Evolutionary conservation across 306 rosid genomes (phyloP).

Genomic region (Sesbania bispinosa): DNA sequence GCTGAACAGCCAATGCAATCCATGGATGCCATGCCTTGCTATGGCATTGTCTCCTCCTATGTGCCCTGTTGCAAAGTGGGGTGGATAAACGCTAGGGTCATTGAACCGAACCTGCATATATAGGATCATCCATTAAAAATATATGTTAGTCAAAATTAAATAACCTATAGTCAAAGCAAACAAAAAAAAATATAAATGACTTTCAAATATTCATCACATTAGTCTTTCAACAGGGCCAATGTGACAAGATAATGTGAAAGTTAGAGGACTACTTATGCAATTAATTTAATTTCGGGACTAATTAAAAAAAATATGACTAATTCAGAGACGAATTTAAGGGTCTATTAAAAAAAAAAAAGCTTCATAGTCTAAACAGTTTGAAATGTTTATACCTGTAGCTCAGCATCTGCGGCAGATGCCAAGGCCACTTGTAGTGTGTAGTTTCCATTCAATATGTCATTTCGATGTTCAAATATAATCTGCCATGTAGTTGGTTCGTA

Average conservation of each 20-base stretch:
- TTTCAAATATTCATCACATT: no score
- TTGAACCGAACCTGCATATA: conserved; percentile 74
- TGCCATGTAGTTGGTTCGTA: conserved; percentile 76
- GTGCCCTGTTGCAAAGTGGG: conserved; percentile 45
- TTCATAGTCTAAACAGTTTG: no score
- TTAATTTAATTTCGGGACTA: no score
- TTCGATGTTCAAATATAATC: conserved; percentile 42
- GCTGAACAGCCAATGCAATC: conserved; percentile 65
- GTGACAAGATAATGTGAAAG: no score
- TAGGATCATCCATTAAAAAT: not conserved
- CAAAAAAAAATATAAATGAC: no score
- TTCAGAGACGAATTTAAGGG: no score
- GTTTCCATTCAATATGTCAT: conserved; percentile 22
- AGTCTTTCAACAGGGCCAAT: no score
- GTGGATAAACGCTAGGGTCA: not conserved
- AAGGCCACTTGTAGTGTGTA: conserved; percentile 80
- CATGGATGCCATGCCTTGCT: conserved; percentile 92
- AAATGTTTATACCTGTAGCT: conserved; percentile 60
- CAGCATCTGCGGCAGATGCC: conserved; percentile 50
- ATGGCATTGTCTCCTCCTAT: conserved; percentile 79
- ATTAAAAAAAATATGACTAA: no score
- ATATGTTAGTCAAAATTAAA: no score
- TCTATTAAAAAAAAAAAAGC: no score
- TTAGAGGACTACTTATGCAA: no score
- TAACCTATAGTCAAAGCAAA: no score